Evolutionary conservation across 1,139 yeast species (phyloP), one percentile per base, ranked within the genome.

Genomic region (Yamadazyma mexicana): DNA sequence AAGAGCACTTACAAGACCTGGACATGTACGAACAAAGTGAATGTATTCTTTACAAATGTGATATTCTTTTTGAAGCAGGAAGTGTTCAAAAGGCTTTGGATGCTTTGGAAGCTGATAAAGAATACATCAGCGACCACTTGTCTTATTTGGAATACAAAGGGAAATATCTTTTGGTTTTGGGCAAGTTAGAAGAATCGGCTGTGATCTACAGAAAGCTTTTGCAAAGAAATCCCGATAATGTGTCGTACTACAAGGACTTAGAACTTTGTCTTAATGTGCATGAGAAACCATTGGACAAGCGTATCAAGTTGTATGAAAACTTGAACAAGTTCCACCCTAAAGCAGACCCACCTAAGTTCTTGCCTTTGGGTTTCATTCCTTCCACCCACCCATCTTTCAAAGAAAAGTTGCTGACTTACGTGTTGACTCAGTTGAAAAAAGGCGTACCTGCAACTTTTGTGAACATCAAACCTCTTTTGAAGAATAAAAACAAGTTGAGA

Each of bases 401-500:
- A 38, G 45, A 46, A 40, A 77, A 66, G 55, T 80, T 70, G 29
- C 56, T 54, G 37, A 58, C 59, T 1, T 92, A 89, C 56, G 62
- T 91, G 34, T 49, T 74, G 10, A 63, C 71, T 3, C 87, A 83
- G 56, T 74, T 94, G 52, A 65, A 75, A 45, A 76, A 88, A 46
- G 95, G 96, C 28, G 94, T 89, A 24, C 98, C 98, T 4, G 87
- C 97, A 1, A 77, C 95, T 5, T 92, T 91, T 64, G 85, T 85
- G 36, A 84, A 87, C 52, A 78, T 92, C 40, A 89, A 91, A 62
- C 87, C 94, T 1, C 70, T 91, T 47, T 89, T 88, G 62, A 73
- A 68, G 41, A 75, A 76, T 47, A 45, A 58, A 2, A 58, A 56
- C 11, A 84, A 85, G 55, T 64, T 64, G 28, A 51, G 56, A 5